A percentile compares a stretch with the other conserved stretches of the same genome.
Evolutionary conservation across 1,284 basidiomycete genomes (phyloP).

Genomic region (Tremellales sp.): DNA sequence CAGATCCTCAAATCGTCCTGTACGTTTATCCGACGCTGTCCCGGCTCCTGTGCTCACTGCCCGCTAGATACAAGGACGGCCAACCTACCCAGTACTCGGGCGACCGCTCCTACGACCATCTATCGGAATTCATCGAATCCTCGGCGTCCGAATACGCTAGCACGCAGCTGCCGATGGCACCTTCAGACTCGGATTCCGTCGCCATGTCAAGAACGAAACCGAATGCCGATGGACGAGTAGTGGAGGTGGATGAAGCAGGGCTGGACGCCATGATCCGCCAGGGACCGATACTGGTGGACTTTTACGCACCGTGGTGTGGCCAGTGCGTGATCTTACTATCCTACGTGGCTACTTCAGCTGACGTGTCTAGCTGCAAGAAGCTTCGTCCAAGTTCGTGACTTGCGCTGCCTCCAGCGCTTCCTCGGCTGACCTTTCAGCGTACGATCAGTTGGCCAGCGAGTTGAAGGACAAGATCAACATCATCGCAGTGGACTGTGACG

Average conservation of each 20-base stretch:
- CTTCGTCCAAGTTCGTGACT: constrained; percentile 60
- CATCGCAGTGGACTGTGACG: constrained; percentile 82
- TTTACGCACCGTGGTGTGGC: constrained; percentile 88
- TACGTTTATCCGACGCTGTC: constrained; percentile 46
- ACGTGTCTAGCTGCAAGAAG: constrained; percentile 63
- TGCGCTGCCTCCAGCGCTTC: background rate
- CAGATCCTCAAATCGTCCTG: constrained; percentile 70
- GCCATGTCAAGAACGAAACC: constrained; percentile 25
- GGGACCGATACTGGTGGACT: constrained; percentile 78
- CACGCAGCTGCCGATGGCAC: constrained; percentile 17
- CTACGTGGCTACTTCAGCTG: background rate
- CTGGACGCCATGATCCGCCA: constrained; percentile 56
- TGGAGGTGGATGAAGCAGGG: constrained; percentile 54
- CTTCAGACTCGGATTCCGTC: constrained; percentile 4
- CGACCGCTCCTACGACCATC: constrained; percentile 53
- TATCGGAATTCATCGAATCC: constrained; percentile 56
- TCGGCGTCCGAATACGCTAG: constrained; percentile 44
- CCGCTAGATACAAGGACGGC: constrained; percentile 56
- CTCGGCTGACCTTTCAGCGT: constrained; percentile 47
- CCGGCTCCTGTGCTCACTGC: background rate
- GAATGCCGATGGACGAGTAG: constrained; percentile 64
- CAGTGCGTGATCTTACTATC: constrained; percentile 52
- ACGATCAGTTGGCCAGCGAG: constrained; percentile 64
- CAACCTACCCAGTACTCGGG: constrained; percentile 59
- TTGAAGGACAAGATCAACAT: constrained; percentile 68